Conservation (phyloP, 2,329 filamentous ascomycete genomes). For the Cytospora chrysosperma region DNA sequence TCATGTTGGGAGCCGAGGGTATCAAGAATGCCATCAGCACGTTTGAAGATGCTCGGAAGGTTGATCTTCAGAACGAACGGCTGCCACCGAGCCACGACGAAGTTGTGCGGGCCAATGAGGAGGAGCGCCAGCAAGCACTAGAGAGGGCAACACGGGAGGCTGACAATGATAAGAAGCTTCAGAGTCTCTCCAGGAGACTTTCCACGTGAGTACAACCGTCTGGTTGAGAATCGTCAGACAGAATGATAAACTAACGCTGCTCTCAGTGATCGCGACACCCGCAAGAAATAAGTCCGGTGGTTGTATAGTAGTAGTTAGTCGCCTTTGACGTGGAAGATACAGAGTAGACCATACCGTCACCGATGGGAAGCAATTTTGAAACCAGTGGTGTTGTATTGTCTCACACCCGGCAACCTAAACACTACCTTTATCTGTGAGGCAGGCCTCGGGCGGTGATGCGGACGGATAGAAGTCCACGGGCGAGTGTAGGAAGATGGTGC, state of each 20-base stretch:
- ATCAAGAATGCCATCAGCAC: constrained; percentile 95
- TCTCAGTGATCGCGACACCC: constrained; percentile 22
- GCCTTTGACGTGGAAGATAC: neutral
- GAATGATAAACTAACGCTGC: neutral
- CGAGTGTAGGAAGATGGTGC: neutral
- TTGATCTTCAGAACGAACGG: constrained; percentile 94
- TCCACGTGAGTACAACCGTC: constrained; percentile 78
- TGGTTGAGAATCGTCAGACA: no score
- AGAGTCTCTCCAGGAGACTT: constrained; percentile 83
- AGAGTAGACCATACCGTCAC: neutral
- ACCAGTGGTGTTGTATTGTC: neutral
- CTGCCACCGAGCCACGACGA: constrained; percentile 92
- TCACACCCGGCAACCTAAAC: neutral
- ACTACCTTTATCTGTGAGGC: constrained; percentile 1
- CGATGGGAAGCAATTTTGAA: constrained; percentile 9
- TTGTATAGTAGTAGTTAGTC: neutral
- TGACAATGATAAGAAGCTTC: constrained; percentile 85
- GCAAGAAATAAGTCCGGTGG: constrained; percentile 14
- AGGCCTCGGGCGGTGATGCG: neutral
- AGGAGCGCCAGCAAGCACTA: constrained; percentile 77
- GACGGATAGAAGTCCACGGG: constrained; percentile 12
- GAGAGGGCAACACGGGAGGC: constrained; percentile 85
- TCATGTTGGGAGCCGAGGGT: constrained; percentile 96
- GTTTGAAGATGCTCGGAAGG: constrained; percentile 95
- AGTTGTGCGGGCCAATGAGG: constrained; percentile 77